Conservation (phyloP, 164 flowering plant species). For the Vitis cinerea region DNA sequence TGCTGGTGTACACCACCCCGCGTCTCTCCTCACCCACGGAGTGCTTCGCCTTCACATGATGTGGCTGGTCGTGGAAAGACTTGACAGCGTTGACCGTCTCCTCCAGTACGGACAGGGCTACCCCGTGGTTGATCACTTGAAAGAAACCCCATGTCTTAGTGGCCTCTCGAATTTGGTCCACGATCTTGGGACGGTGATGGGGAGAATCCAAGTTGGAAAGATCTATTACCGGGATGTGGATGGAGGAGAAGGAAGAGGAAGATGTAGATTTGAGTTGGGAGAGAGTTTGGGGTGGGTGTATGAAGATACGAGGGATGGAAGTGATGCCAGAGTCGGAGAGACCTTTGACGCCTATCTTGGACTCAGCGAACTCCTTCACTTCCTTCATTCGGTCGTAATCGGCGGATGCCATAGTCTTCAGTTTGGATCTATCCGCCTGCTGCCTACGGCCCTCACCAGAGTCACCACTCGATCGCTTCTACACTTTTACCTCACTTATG, state of each 20-base stretch:
- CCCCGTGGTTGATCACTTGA: conserved; percentile 28
- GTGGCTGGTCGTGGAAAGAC: conserved; percentile 16
- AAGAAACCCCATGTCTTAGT: conserved; percentile 20
- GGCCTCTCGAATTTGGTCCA: conserved; percentile 7
- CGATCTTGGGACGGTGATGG: not conserved
- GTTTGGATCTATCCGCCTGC: too few species aligned
- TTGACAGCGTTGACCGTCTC: conserved; percentile 12
- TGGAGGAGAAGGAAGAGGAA: too few species aligned
- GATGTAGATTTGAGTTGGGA: not conserved
- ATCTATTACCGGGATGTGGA: conserved; percentile 20
- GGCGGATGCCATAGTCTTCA: too few species aligned
- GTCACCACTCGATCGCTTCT: too few species aligned
- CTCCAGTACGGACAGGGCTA: conserved; percentile 7
- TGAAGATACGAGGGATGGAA: conserved; percentile 14
- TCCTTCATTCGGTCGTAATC: conserved; percentile 2
- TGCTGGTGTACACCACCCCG: conserved; percentile 1
- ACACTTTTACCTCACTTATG: too few species aligned
- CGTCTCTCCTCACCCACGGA: conserved; percentile 14
- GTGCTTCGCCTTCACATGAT: conserved; percentile 16
- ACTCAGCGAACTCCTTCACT: conserved; percentile 13
- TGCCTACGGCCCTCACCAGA: too few species aligned
- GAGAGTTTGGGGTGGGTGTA: conserved; percentile 3
- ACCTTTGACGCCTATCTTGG: conserved; percentile 22
- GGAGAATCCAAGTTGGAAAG: not conserved
- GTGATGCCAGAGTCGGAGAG: conserved; percentile 21